A percentile compares a stretch with the other conserved stretches of the same genome.
These are phyloP conservation scores for Gossypium davidsonii DNA, from an alignment of 441 rosid species.

Conservation along the genomic window DNA sequence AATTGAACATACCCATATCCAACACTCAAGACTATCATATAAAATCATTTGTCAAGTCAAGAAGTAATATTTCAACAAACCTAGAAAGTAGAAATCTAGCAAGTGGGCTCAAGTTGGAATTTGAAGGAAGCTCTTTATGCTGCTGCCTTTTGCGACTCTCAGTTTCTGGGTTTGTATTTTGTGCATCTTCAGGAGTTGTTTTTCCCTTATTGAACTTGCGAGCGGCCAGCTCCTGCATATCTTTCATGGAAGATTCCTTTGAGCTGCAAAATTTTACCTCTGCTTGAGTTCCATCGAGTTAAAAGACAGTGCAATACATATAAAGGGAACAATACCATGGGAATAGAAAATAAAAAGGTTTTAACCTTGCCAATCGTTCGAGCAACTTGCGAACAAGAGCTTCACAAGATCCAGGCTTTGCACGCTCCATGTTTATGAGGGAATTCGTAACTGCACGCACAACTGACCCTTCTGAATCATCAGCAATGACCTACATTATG, in stretches of 20 bases:
- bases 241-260: slow-evolving; percentile 65
- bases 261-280: slow-evolving; percentile 47
- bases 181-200: slow-evolving; percentile 31
- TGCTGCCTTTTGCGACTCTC: slow-evolving; percentile 64
- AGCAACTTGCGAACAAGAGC: slow-evolving; percentile 57
- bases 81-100: slow-evolving; percentile 94
- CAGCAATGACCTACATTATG: slow-evolving; percentile 50
- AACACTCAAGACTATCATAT: neutral
- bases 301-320: neutral
- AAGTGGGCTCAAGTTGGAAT: slow-evolving; percentile 77
- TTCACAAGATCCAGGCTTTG: slow-evolving; percentile 76
- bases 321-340: neutral
- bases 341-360: neutral
- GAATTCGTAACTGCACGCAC: slow-evolving; percentile 51
- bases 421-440: slow-evolving; percentile 61
- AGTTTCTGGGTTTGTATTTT: slow-evolving; percentile 31
- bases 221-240: slow-evolving; percentile 61
- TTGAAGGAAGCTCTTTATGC: slow-evolving; percentile 59
- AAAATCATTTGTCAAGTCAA: neutral
- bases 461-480: slow-evolving; percentile 52
- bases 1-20: neutral
- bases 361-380: slow-evolving; percentile 71
- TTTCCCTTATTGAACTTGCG: slow-evolving; percentile 42
- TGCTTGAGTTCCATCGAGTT: slow-evolving; percentile 17
- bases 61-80: slow-evolving; percentile 33